A percentile compares a stretch with the other conserved stretches of the same genome.
phyloP scores from a whole-genome alignment of 2,329 filamentous ascomycete species.

The Arachnopeziza araneosa region DNA sequence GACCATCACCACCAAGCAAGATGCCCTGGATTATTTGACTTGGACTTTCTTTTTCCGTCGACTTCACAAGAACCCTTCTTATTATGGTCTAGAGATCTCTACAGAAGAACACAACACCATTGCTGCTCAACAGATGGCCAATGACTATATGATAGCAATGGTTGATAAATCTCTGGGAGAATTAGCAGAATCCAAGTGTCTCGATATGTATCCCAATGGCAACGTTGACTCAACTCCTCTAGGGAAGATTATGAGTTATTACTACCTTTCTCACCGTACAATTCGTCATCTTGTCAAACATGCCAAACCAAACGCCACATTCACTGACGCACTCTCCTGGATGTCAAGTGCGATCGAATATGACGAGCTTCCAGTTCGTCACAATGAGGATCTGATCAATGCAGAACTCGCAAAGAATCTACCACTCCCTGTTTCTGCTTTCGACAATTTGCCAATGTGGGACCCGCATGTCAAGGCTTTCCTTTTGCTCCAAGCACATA shows the following conservation, averaged over 20 bases:
- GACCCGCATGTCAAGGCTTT: conserved; percentile 98
- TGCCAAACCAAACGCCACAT: conserved; percentile 68
- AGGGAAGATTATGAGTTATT: conserved; percentile 99
- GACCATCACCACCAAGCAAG: conserved; percentile 90
- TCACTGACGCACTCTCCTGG: conserved; percentile 82
- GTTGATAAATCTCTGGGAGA: conserved; percentile 82
- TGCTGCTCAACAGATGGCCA: conserved; percentile 77
- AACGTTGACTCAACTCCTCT: conserved; percentile 85
- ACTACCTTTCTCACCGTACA: conserved; percentile 93
- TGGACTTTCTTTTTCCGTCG: conserved; percentile 99
- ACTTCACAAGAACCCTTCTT: conserved; percentile 96
- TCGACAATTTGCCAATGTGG: conserved; percentile 80
- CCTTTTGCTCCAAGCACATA: conserved; percentile 87
- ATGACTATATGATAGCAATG: conserved; percentile 90
- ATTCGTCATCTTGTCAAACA: conserved; percentile 77
- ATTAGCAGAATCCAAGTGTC: conserved; percentile 77
- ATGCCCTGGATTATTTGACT: conserved; percentile 93
- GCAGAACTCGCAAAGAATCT: conserved; percentile 79
- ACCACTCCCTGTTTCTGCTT: conserved; percentile 44
- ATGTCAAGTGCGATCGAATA: conserved; percentile 93
- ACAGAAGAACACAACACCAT: conserved; percentile 88
- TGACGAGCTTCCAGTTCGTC: conserved; percentile 92
- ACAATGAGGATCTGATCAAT: conserved; percentile 98
- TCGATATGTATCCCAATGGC: conserved; percentile 76
- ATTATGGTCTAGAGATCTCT: conserved; percentile 92